Percentiles rank a stretch among this genome's conserved stretches.
Evolutionary conservation across 192 early-diverging fungal genomes (phyloP).

Genomic region (Umbelopsis vinacea): DNA sequence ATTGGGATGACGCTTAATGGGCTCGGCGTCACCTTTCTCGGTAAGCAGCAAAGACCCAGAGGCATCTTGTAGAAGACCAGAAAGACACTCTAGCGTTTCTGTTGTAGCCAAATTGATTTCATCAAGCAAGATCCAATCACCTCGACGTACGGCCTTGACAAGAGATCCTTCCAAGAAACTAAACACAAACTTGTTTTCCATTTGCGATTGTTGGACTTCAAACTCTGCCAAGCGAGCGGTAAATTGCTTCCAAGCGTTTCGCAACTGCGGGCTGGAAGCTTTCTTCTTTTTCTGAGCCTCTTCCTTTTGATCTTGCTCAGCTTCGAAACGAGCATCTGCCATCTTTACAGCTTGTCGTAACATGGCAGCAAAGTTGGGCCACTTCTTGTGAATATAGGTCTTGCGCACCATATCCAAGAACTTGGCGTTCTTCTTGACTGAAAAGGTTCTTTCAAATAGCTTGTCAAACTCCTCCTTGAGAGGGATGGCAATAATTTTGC

Average conservation of each 20-base stretch:
- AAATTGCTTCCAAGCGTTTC: constrained; percentile 79
- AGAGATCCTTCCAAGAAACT: constrained; percentile 94
- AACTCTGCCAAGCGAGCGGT: constrained; percentile 64
- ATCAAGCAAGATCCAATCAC: constrained; percentile 97
- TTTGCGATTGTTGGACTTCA: constrained; percentile 74
- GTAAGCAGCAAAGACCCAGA: constrained; percentile 84
- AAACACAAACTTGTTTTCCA: constrained; percentile 80
- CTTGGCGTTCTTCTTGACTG: constrained; percentile 80
- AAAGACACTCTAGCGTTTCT: constrained; percentile 94
- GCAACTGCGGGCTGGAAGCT: constrained; percentile 49
- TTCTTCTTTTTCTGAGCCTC: constrained; percentile 42
- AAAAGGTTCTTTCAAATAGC: constrained; percentile 88
- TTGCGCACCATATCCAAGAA: constrained; percentile 84
- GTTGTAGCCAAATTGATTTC: constrained; percentile 97
- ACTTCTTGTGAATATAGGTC: constrained; percentile 76
- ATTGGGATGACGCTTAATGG: constrained; percentile 84
- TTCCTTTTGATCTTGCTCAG: constrained; percentile 42
- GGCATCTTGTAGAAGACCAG: constrained; percentile 83
- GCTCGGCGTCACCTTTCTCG: constrained; percentile 89
- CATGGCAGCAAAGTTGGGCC: constrained; percentile 76
- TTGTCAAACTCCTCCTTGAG: constrained; percentile 85
- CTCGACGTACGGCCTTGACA: constrained; percentile 84
- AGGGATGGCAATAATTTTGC: constrained; percentile 73
- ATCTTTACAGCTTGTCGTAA: constrained; percentile 81
- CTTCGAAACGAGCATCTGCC: constrained; percentile 66